These are phyloP conservation scores for Globisporangium camurandrum DNA, from an alignment of 352 stramenopile species.

Conservation along the genomic window DNA sequence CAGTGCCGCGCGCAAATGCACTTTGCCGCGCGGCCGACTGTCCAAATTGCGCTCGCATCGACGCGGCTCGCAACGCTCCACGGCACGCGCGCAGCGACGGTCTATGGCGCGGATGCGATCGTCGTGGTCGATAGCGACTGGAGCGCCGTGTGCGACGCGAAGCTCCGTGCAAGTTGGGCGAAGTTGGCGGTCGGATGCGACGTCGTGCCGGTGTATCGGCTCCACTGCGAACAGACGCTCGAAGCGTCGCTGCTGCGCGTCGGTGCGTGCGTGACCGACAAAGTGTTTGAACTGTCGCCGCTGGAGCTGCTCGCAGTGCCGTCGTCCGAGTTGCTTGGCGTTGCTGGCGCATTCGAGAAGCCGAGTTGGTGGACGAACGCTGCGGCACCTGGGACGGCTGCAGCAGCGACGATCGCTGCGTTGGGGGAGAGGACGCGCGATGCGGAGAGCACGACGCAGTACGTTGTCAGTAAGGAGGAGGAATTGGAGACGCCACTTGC, in stretches of 20 bases:
- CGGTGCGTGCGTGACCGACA: constrained; percentile 66
- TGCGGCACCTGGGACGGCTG: constrained; percentile 22
- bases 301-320: constrained; percentile 62
- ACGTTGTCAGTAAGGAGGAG: constrained; percentile 25
- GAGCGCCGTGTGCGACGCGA: constrained; percentile 73
- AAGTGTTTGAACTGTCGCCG: constrained; percentile 74
- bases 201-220: constrained; percentile 55
- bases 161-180: constrained; percentile 72
- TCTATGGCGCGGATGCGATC: constrained; percentile 73
- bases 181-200: constrained; percentile 44
- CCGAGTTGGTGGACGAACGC: constrained; percentile 58
- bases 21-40: constrained; percentile 49
- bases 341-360: constrained; percentile 52
- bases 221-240: constrained; percentile 77
- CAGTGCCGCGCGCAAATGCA: constrained; percentile 63
- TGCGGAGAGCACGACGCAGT: constrained; percentile 39
- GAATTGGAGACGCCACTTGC: constrained; percentile 41
- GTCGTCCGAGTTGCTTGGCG: constrained; percentile 25
- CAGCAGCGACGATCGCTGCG: constrained; percentile 16
- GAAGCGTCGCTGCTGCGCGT: constrained; percentile 68
- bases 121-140: constrained; percentile 80
- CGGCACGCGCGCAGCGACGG: constrained; percentile 37
- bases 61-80: constrained; percentile 39
- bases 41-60: constrained; percentile 65
- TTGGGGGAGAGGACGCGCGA: constrained; percentile 24